These are phyloP conservation scores for Zygosaccharomyces bisporus DNA, from an alignment of 805 yeast species.

Conservation along the genomic window DNA sequence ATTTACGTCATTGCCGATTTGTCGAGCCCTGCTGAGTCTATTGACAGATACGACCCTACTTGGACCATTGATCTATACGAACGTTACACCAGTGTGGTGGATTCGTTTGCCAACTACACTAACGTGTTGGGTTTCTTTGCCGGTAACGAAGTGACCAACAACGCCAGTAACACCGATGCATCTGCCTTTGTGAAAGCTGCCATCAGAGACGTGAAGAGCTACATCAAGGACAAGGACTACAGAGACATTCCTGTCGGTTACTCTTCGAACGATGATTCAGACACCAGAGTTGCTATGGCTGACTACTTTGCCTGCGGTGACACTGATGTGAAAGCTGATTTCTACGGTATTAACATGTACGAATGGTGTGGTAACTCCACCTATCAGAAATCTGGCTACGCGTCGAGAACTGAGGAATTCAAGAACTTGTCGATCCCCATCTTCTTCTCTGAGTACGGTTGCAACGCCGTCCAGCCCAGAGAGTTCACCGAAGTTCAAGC, in stretches of 20 bases:
- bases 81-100: conserved; percentile 69
- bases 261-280: conserved; percentile 72
- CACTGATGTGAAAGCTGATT: conserved; percentile 61
- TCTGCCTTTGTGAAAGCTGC: conserved; percentile 84
- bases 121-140: conserved; percentile 80
- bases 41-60: conserved; percentile 56
- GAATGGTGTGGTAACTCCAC: conserved; percentile 78
- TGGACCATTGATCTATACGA: conserved; percentile 62
- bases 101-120: conserved; percentile 62
- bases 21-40: conserved; percentile 60
- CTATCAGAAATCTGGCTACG: conserved; percentile 60
- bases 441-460: conserved; percentile 82
- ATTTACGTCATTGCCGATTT: conserved; percentile 79
- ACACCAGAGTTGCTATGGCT: conserved; percentile 63
- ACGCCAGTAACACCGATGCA: conserved; percentile 60
- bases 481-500: conserved; percentile 66
- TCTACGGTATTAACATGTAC: conserved; percentile 86
- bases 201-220: conserved; percentile 68
- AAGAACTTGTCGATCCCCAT: conserved; percentile 63
- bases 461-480: conserved; percentile 69
- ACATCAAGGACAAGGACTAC: conserved; percentile 58
- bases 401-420: conserved; percentile 60
- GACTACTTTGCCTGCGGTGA: conserved; percentile 77
- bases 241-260: conserved; percentile 76
- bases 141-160: conserved; percentile 80